phyloP scores from a whole-genome alignment of 345 rosid species.

The Cardamine occulta region DNA sequence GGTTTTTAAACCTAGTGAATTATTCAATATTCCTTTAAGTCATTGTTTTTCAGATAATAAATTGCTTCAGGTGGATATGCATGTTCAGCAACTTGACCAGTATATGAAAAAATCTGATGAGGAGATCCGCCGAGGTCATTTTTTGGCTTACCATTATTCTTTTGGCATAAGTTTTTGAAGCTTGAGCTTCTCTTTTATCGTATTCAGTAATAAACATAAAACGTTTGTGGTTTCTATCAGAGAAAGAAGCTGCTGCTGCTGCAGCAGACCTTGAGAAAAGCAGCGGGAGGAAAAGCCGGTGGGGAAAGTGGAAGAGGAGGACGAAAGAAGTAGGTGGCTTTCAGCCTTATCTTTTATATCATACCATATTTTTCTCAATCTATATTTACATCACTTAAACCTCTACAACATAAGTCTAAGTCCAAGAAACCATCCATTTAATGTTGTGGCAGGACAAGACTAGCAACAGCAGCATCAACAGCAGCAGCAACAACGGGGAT shows the following conservation, averaged over 20 bases:
- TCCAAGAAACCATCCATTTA: not conserved
- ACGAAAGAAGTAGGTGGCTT: conserved; percentile 76
- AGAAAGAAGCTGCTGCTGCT: conserved; percentile 63
- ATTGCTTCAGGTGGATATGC: conserved; percentile 86
- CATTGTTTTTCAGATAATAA: conserved; percentile 37
- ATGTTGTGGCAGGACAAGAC: conserved; percentile 65
- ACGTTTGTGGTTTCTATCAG: conserved; percentile 45
- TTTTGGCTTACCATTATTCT: conserved; percentile 2
- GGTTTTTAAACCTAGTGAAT: conserved; percentile 22
- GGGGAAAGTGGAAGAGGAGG: conserved; percentile 91
- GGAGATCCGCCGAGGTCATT: conserved; percentile 76
- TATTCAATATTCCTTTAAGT: conserved; percentile 23
- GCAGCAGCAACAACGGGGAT: conserved; percentile 53
- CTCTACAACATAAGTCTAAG: conserved; percentile 12
- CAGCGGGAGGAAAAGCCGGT: conserved; percentile 58
- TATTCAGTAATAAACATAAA: not conserved
- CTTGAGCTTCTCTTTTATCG: conserved; percentile 20
- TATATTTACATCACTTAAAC: conserved; percentile 3
- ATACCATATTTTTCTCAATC: not conserved
- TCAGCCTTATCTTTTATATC: conserved; percentile 9
- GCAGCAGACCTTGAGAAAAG: conserved; percentile 54
- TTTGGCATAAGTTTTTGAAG: not conserved
- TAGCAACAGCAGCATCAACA: conserved; percentile 58
- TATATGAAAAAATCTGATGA: conserved; percentile 78
- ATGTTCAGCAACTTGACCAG: conserved; percentile 93